Percentiles rank a stretch among this genome's conserved stretches.
These are phyloP conservation scores for Delonix regia DNA, from an alignment of 306 rosid genomes.

Conservation along the genomic window DNA sequence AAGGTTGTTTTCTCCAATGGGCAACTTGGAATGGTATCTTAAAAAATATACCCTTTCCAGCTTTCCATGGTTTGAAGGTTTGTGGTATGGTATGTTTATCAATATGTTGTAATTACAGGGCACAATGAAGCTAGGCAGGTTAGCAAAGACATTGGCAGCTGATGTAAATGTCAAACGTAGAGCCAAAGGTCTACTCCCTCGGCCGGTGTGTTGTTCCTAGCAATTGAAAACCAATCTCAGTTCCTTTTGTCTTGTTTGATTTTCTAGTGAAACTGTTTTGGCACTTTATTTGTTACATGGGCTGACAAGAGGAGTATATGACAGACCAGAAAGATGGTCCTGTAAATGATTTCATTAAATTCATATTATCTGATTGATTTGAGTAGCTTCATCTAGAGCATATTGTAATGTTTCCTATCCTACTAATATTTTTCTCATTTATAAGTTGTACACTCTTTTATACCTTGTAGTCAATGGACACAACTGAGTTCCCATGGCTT, in stretches of 20 bases:
- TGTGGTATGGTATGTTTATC: conserved; percentile 33
- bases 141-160: conserved; percentile 81
- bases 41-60: conserved; percentile 13
- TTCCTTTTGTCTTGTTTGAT: conserved; percentile 6
- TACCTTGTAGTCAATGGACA: not conserved
- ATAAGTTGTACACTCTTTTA: not conserved
- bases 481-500: not conserved
- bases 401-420: conserved; percentile 15
- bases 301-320: too few relatives aligned
- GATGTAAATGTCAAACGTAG: conserved; percentile 90
- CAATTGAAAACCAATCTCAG: conserved; percentile 32
- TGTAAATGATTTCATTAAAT: conserved; percentile 1
- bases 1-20: conserved; percentile 90
- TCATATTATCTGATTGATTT: not conserved
- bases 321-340: not conserved
- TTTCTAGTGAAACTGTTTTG: conserved; percentile 1
- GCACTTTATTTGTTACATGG: not conserved
- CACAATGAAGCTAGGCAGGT: conserved; percentile 76
- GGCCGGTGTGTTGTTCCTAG: conserved; percentile 59
- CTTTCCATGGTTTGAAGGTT: conserved; percentile 34
- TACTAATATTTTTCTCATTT: not conserved
- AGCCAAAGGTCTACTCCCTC: conserved; percentile 95
- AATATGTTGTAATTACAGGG: conserved; percentile 60
- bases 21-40: conserved; percentile 84
- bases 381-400: not conserved